Base-by-base conservation (phyloP, 1,284 basidiomycete genomes). In the Cryptococcus sp. region DNA sequence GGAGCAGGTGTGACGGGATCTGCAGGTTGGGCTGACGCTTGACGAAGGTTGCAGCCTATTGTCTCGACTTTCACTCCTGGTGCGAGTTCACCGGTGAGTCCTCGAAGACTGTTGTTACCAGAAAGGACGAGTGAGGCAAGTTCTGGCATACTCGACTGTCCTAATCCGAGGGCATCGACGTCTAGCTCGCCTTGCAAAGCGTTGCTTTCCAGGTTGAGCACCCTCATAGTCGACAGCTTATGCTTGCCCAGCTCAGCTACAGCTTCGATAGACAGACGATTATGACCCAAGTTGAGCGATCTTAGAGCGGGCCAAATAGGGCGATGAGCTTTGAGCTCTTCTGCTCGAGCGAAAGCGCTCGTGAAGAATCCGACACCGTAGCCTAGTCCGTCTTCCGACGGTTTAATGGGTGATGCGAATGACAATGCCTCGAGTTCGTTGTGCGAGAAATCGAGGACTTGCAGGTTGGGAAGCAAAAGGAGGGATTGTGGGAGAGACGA, bases 351-450 rank as follows among this genome's bases (percentile, higher is more conserved):
- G 59, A 77, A 74, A 1, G 67, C 62, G 1, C 73, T 73, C 15
- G 70, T 64, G 26, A 77, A 65, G 64, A 77, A 77, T 5, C 75
- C 75, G 3, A 67, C 62, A 43, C 75, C 75, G 58, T 77, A 77
- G 17, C 64, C 58, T 34, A 75, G 55, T 5, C 75, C 69, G 39
- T 74, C 72, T 39, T 74, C 69, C 3, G 72, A 70, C 3, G 77
- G 75, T 26, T 64, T 65, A 46, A 73, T 56, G 1, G 76, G 75
- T 6, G 60, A 55, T 3, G 63, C 52, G 51, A 75, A 68, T 49
- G 71, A 69, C 46, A 79, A 39, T 0, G 58, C 40, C 17, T 63
- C 52, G 44, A 79, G 60, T n/a, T 52, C 50, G 56, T 79, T 79
- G 58, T 73, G 57, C 1, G 76, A 73, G 10, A 77, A 55, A 54